phyloP scores from a whole-genome alignment of 2,329 filamentous ascomycete genomes.

The Didymella arachidicola region DNA sequence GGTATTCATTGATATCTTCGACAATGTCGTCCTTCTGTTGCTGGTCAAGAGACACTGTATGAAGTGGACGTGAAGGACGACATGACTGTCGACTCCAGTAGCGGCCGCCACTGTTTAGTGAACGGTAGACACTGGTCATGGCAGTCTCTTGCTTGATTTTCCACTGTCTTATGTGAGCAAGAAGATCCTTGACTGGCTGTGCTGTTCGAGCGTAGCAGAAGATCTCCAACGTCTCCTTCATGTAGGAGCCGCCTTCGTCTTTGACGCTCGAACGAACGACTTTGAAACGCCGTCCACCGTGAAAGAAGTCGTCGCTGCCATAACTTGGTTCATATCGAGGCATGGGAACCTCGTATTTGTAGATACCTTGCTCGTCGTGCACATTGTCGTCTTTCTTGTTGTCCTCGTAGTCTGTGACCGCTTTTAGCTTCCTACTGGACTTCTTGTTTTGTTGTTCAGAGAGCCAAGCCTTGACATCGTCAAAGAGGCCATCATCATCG shows the following conservation, averaged over 20 bases:
- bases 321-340: conserved; percentile 60
- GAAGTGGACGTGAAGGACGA: conserved; percentile 73
- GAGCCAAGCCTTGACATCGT: conserved; percentile 11
- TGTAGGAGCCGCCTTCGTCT: conserved; percentile 33
- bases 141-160: conserved; percentile 52
- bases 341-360: conserved; percentile 14
- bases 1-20: conserved; percentile 78
- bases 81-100: conserved; percentile 55
- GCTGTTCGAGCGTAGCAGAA: conserved; percentile 59
- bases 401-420: conserved; percentile 8
- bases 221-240: conserved; percentile 55
- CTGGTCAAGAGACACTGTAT: conserved; percentile 76
- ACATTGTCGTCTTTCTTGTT: conserved; percentile 6
- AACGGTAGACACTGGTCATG: conserved; percentile 57
- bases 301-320: conserved; percentile 55
- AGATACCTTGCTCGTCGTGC: conserved; percentile 13
- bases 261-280: conserved; percentile 52
- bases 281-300: conserved; percentile 50
- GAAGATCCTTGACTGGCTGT: conserved; percentile 57
- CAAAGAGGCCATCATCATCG: conserved; percentile 4
- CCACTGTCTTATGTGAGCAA: conserved; percentile 56
- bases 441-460: conserved; percentile 8
- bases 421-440: conserved; percentile 9
- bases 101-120: conserved; percentile 42
- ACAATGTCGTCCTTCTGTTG: conserved; percentile 72